Percentiles rank a stretch among this genome's conserved stretches.
phyloP scores from a whole-genome alignment of 805 yeast genomes.

The Yarrowia sp. region DNA sequence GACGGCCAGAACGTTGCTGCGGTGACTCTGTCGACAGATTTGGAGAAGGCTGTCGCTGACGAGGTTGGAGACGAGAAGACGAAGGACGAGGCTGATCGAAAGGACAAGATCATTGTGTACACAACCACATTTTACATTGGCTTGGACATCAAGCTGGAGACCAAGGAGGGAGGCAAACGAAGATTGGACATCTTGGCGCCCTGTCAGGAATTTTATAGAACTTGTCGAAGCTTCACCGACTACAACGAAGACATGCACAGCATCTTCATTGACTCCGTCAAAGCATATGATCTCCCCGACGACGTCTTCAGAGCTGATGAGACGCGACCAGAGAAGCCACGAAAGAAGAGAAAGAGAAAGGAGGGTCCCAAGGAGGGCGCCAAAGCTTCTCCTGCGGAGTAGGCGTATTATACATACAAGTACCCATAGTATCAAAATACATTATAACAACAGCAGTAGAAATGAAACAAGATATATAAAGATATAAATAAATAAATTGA shows the following conservation, averaged over 20 bases:
- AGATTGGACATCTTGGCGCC: constrained; percentile 80
- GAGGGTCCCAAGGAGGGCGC: constrained; percentile 25
- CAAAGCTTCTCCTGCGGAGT: background rate
- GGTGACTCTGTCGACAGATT: constrained; percentile 3
- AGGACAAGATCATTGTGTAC: constrained; percentile 45
- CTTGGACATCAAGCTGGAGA: constrained; percentile 51
- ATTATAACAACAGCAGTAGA: background rate
- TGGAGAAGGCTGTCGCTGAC: constrained; percentile 31
- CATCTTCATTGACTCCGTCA: constrained; percentile 68
- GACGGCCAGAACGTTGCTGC: constrained; percentile 56
- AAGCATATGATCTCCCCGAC: constrained; percentile 74
- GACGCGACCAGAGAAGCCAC: constrained; percentile 60
- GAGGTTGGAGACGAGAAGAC: constrained; percentile 36
- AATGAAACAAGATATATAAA: background rate
- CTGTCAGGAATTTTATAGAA: constrained; percentile 79
- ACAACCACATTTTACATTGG: constrained; percentile 82
- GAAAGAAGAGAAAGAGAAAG: constrained; percentile 50
- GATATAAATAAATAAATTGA: background rate
- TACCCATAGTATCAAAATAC: constrained; percentile 5
- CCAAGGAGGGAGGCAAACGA: constrained; percentile 48
- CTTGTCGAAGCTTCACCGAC: constrained; percentile 70
- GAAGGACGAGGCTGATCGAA: constrained; percentile 30
- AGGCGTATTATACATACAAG: background rate
- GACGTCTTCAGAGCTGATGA: constrained; percentile 84
- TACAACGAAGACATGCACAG: constrained; percentile 61